phyloP scores from a whole-genome alignment of 2,329 filamentous ascomycete species.

The Eutypa lata region DNA sequence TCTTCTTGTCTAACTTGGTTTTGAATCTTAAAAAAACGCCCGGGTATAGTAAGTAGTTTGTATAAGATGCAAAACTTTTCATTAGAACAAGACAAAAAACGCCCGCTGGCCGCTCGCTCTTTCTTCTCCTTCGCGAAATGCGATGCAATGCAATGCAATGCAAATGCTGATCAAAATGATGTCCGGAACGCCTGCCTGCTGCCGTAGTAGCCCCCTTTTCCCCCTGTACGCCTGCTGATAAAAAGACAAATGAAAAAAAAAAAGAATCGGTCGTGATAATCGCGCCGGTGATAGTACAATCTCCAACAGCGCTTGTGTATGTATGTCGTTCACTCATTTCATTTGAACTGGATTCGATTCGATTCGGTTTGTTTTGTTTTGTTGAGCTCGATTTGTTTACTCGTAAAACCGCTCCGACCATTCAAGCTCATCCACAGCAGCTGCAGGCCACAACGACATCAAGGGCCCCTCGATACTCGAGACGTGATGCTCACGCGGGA shows the following conservation, averaged over 20 bases:
- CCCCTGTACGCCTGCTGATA: background rate
- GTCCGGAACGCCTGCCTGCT: background rate
- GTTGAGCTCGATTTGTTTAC: background rate
- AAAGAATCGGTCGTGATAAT: background rate
- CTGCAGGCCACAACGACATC: conserved; percentile 9
- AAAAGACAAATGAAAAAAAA: background rate
- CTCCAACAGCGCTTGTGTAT: background rate
- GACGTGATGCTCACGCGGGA: conserved; percentile 4
- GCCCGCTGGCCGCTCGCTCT: too few relatives aligned
- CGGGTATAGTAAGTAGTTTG: too few relatives aligned
- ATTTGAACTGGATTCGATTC: too few relatives aligned
- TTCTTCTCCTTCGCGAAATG: too few relatives aligned
- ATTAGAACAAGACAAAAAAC: too few relatives aligned
- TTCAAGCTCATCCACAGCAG: conserved; percentile 6
- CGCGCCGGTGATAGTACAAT: too few relatives aligned
- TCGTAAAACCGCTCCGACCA: conserved; percentile 13
- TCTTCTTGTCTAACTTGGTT: too few relatives aligned
- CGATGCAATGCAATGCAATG: background rate
- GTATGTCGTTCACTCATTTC: too few relatives aligned
- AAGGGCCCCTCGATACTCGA: conserved; percentile 5
- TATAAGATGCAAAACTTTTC: too few relatives aligned
- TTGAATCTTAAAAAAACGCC: too few relatives aligned
- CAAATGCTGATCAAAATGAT: background rate
- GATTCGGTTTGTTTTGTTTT: too few relatives aligned
- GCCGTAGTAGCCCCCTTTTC: background rate